Base-by-base conservation (phyloP, 352 stramenopile genomes). In the Phytophthora capsici region DNA sequence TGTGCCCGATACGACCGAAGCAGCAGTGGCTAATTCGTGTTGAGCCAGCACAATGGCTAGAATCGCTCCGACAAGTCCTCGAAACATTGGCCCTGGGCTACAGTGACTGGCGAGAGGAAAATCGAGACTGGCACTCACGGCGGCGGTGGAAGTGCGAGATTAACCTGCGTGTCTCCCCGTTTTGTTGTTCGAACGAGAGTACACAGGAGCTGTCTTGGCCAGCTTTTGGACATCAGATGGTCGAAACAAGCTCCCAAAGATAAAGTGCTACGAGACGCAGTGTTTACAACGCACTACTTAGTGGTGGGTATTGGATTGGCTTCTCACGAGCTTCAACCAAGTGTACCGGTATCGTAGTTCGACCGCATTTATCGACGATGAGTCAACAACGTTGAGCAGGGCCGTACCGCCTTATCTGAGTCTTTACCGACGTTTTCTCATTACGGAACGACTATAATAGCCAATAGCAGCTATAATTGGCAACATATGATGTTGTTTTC, bases 121-220 rank as follows among this genome's bases (percentile, higher is more conserved):
- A 43, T 25, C 22, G n/a, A 49, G 54, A 52, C 43, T 52, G 53
- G 34, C 14, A 45, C 38, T 19, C 51, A 43, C 46, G 40, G 46
- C 30, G 28, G 19, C 34, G 2, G 30, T 22, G 25, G 10, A 22
- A 37, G 46, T 20, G 32, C 57, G 16, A 38, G 40, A 51, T 58
- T 58, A 54, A 53, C 16, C 28, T 43, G 36, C 59, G 22, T 68
- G 55, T 62, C 59, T 67, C 59, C 50, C 17, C 38, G 13, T 67
- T 51, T 57, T 46, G 48, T 66, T 66, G 57, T 66, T 59, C 57
- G 50, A 68, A 68, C 51, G 51, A 46, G 49, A 8, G 45, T 14
- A 22, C 40, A 47, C 36, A 58, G 7, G 47, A 47, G n/a, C 50
- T 45, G 30, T 34, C 14, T 47, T 13, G 19, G 34, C 25, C 38